Conservation (phyloP, 352 stramenopile genomes). For the Phytophthora aleatoria region DNA sequence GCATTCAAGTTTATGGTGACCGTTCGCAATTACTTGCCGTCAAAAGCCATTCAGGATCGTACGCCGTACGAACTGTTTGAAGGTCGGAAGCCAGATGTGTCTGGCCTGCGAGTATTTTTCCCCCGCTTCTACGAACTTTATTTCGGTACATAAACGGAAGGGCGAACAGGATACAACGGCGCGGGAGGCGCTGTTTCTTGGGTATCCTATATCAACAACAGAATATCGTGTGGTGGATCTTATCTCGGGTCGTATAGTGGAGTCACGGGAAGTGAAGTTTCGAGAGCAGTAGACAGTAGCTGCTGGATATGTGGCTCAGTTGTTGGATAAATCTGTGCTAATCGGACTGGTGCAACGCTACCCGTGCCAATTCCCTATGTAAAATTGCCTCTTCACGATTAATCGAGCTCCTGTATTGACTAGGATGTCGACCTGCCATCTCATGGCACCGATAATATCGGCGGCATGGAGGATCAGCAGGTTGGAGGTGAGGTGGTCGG, state of each 20-base stretch:
- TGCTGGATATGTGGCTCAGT: too few species aligned
- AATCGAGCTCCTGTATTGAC: not conserved
- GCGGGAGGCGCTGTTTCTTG: not conserved
- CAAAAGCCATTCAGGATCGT: not conserved
- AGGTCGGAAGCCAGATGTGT: not conserved
- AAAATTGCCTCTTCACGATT: not conserved
- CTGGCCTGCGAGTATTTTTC: not conserved
- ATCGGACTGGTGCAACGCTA: not conserved
- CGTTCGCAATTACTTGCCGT: not conserved
- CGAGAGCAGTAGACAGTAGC: not conserved
- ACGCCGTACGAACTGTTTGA: not conserved
- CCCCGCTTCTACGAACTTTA: not conserved
- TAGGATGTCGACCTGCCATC: not conserved
- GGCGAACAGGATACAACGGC: not conserved
- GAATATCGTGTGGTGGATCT: not conserved
- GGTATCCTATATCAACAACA: not conserved
- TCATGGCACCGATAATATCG: not conserved
- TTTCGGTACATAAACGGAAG: not conserved
- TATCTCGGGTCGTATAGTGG: not conserved
- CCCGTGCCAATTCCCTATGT: not conserved
- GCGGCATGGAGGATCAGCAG: not conserved
- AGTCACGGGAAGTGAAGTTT: not conserved
- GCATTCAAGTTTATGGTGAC: not conserved
- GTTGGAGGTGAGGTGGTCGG: not conserved
- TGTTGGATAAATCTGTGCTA: too few species aligned